Evolutionary conservation across 331 rosid species (phyloP), one percentile per base, ranked within the genome.

Genomic region (Saraca asoca): DNA sequence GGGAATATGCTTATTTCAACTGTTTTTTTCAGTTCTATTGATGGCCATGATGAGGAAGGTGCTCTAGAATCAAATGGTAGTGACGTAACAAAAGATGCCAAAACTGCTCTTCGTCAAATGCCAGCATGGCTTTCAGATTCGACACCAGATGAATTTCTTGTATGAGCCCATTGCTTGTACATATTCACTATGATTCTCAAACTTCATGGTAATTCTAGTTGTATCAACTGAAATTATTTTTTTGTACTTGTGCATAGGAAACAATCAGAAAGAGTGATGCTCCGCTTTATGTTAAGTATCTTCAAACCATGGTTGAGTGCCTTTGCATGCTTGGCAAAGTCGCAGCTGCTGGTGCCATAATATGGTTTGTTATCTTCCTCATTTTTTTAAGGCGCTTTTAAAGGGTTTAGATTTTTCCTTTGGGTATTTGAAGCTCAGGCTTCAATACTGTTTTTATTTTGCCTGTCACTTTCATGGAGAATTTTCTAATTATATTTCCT

Each of bases 91-190:
- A 89, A 79, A 79, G 96, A 89, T 71, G 63, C 51, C 43, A 86
- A 79, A 69, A 58, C 54, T 53, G 68, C 75, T 71, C 65, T 87
- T 68, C 86, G 62, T 39, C 90, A 88, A 58, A 83, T 90, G 95
- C 99, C 97, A 77, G 64, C 79, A 55, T 94, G 99, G 99, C 96
- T 94, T 77, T 89, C 82, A 20, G 76, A 86, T 79, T 86, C 99
- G 20, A 94, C 94, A 48, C 99, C 99, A 42, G 97, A 94, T 72
- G 99, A 94, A 71, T 94, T 94, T 94, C 96, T 94, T 81, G 99
- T 94, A 88, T 46, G 90, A 64, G 48, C 65, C 34, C 56, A 71
- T 69, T 64, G 7, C 39, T 51, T 52, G 34, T 64, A 51, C 50
- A 31, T 57, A 56, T 43, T 66, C 63, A 68, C 62, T 37, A 49